Conservation (phyloP, 2,329 filamentous ascomycete genomes). For the Botrytis fragariae region DNA sequence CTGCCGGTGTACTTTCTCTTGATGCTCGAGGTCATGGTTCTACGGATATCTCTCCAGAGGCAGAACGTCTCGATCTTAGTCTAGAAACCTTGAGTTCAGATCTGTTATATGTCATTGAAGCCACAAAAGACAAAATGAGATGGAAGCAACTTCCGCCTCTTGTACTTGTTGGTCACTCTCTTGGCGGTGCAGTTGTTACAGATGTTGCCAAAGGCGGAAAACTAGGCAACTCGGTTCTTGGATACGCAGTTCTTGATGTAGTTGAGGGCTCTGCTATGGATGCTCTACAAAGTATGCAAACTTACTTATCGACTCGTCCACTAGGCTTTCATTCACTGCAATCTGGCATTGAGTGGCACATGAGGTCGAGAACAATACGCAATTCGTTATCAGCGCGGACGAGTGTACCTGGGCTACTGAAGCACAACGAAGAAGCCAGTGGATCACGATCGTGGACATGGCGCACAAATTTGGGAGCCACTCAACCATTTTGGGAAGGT, state of each 20-base stretch:
- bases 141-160: conserved; percentile 74
- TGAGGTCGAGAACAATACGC: conserved; percentile 81
- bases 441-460: conserved; percentile 61
- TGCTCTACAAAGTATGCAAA: conserved; percentile 89
- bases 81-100: conserved; percentile 72
- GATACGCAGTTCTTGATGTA: conserved; percentile 88
- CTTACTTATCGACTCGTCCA: conserved; percentile 81
- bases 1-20: conserved; percentile 77
- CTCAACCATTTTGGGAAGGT: conserved; percentile 87
- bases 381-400: conserved; percentile 80
- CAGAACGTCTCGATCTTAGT: conserved; percentile 59
- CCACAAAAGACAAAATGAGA: conserved; percentile 64
- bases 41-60: conserved; percentile 49
- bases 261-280: conserved; percentile 96
- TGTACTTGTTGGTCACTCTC: conserved; percentile 84
- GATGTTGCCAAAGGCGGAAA: conserved; percentile 69
- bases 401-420: conserved; percentile 79
- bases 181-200: conserved; percentile 88
- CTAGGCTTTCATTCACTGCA: conserved; percentile 72
- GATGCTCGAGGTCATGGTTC: conserved; percentile 87
- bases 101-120: conserved; percentile 64
- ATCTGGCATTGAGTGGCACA: conserved; percentile 90
- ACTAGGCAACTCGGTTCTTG: conserved; percentile 68
- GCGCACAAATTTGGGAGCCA: conserved; percentile 79
- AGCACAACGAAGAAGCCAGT: conserved; percentile 44